Evolutionary conservation across 1,284 basidiomycete species (phyloP).

Genomic region (Stygiomarasmius scandens): DNA sequence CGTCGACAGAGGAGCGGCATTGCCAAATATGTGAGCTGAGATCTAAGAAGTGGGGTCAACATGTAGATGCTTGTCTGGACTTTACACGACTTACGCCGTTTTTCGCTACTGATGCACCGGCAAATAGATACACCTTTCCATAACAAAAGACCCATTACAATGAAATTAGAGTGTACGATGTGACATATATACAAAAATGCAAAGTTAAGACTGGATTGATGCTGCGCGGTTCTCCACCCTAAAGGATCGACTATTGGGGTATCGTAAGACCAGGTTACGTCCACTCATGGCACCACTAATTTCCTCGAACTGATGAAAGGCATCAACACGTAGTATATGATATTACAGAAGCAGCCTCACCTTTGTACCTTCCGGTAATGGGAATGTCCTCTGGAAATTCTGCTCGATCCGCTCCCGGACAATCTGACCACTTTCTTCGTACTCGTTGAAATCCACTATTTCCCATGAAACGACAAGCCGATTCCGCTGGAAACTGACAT

Average conservation of each 20-base stretch:
- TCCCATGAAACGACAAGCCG: conserved; percentile 72
- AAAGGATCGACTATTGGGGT: conserved; percentile 64
- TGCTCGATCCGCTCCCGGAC: conserved; percentile 64
- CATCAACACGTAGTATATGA: conserved; percentile 5
- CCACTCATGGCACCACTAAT: conserved; percentile 64
- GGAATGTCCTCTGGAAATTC: conserved; percentile 45
- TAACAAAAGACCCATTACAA: background rate
- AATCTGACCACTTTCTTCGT: conserved; percentile 58
- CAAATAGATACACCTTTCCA: background rate
- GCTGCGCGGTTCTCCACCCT: conserved; percentile 47
- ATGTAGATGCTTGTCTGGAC: no score
- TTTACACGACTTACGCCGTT: no score
- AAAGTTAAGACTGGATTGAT: conserved; percentile 37
- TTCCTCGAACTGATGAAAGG: conserved; percentile 58
- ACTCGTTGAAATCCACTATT: conserved; percentile 56
- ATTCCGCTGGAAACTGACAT: conserved; percentile 67
- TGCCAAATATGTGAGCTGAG: no score
- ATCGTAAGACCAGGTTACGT: conserved; percentile 58
- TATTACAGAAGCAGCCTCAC: conserved; percentile 28
- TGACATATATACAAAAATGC: conserved; percentile 12
- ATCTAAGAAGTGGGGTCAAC: no score
- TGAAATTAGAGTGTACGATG: background rate
- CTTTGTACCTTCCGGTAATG: conserved; percentile 49
- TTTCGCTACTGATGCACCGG: no score
- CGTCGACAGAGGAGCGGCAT: no score